Percentiles rank a stretch among this genome's conserved stretches.
Conservation (phyloP, 331 rosid species). For the Acacia pycnantha region DNA sequence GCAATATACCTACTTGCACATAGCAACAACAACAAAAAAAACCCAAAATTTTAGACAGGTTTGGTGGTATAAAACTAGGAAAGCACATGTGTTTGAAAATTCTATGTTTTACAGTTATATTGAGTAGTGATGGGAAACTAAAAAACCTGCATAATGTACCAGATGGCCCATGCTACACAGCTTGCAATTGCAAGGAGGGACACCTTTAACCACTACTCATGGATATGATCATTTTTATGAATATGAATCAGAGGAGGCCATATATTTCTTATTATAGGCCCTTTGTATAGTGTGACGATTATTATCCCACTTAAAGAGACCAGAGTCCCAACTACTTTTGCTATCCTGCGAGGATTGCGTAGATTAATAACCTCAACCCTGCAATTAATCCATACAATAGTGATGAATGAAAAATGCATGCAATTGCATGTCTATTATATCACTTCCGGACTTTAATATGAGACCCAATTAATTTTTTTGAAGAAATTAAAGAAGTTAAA, state of each 20-base stretch:
- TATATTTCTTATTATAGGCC: not conserved
- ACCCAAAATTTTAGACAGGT: not conserved
- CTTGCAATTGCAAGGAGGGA: not conserved
- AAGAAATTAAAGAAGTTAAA: no score
- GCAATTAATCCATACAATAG: not conserved
- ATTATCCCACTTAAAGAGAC: not conserved
- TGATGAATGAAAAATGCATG: not conserved
- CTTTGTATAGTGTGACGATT: not conserved
- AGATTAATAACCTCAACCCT: not conserved
- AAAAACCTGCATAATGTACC: not conserved
- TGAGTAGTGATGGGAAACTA: not conserved
- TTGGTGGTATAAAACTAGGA: not conserved
- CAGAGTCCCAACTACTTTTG: not conserved
- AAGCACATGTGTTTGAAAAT: not conserved
- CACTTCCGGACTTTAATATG: no score
- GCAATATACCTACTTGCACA: no score
- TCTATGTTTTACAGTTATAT: no score
- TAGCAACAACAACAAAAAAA: no score
- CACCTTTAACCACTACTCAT: not conserved
- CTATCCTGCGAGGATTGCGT: not conserved
- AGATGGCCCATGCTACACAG: not conserved
- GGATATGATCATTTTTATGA: not conserved
- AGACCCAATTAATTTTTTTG: no score
- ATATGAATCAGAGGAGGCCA: not conserved
- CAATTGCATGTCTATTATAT: not conserved